These are phyloP conservation scores for Collybiopsis luxurians DNA, from an alignment of 768 basidiomycete species.

Conservation along the genomic window DNA sequence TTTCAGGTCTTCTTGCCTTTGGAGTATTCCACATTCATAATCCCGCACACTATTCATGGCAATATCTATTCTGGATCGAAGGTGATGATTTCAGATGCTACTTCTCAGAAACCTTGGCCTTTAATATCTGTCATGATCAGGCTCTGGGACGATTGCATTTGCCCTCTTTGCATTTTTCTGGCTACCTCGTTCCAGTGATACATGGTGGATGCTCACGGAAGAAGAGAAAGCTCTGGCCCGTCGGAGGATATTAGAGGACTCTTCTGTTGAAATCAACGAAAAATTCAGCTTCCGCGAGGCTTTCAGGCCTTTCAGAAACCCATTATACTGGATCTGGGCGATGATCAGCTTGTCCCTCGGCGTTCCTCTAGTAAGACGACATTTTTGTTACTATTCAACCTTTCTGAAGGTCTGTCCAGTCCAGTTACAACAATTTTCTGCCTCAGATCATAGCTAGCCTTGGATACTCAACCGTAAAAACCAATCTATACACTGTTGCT, in stretches of 20 bases:
- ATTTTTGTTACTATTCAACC: constrained; percentile 21
- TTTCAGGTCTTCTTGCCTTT: constrained; percentile 48
- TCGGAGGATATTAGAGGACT: constrained; percentile 42
- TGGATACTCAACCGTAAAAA: constrained; percentile 46
- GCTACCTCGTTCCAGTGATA: constrained; percentile 41
- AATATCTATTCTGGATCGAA: constrained; percentile 53
- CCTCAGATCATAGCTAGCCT: constrained; percentile 43
- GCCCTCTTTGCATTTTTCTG: constrained; percentile 45
- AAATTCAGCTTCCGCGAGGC: constrained; percentile 39
- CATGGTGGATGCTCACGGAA: constrained; percentile 35
- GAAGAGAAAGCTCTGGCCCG: constrained; percentile 40
- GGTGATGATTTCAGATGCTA: constrained; percentile 22
- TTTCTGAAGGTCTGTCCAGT: constrained; percentile 46
- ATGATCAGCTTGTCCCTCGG: constrained; percentile 43
- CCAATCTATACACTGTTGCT: constrained; percentile 51
- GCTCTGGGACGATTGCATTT: constrained; percentile 38
- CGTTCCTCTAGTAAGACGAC: constrained; percentile 27
- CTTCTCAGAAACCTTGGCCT: neutral
- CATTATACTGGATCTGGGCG: constrained; percentile 49
- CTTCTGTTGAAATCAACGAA: constrained; percentile 41
- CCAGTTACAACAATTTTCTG: constrained; percentile 53
- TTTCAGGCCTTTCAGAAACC: constrained; percentile 40
- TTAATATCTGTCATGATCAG: constrained; percentile 17
- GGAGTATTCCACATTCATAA: constrained; percentile 49
- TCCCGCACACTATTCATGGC: constrained; percentile 44